Conservation (phyloP, 1,139 yeast genomes). For the Zhuliangozyma parablackwelliae region DNA sequence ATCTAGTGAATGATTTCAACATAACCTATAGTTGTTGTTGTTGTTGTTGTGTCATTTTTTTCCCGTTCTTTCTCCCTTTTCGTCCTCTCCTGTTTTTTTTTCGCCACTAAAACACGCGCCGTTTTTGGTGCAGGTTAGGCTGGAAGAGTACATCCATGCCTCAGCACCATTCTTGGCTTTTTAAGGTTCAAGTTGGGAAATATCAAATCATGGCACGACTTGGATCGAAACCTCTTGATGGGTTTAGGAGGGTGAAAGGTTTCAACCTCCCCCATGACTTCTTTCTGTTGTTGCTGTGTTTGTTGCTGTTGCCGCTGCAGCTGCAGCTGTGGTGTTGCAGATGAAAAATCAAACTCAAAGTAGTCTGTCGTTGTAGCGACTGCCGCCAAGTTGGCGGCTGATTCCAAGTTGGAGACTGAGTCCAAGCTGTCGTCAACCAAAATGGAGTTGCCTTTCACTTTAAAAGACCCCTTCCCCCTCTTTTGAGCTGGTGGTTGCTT, state of each 20-base stretch:
- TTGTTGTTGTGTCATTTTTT: slow-evolving; percentile 1
- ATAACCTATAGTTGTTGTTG: slow-evolving; percentile 10
- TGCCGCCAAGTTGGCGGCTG: too few relatives aligned
- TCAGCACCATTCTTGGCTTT: not conserved
- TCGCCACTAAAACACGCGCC: not conserved
- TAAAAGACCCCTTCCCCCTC: too few relatives aligned
- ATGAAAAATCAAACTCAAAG: too few relatives aligned
- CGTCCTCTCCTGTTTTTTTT: slow-evolving; percentile 1
- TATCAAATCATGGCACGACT: slow-evolving; percentile 10
- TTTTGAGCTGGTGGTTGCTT: not conserved
- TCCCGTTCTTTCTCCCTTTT: not conserved
- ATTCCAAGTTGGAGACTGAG: too few relatives aligned
- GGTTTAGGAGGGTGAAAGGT: not conserved
- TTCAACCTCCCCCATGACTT: too few relatives aligned
- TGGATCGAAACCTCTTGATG: slow-evolving; percentile 9
- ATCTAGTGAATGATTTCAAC: slow-evolving; percentile 30
- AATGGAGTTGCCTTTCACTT: too few relatives aligned
- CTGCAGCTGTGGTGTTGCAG: too few relatives aligned
- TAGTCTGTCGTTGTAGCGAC: too few relatives aligned
- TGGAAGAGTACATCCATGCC: not conserved
- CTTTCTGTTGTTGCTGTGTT: too few relatives aligned
- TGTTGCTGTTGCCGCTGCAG: too few relatives aligned
- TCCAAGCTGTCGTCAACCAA: too few relatives aligned
- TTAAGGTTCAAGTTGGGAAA: slow-evolving; percentile 11
- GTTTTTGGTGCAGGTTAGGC: not conserved